Conservation (phyloP, 768 basidiomycete species). For the Phlegmacium glaucopus region DNA sequence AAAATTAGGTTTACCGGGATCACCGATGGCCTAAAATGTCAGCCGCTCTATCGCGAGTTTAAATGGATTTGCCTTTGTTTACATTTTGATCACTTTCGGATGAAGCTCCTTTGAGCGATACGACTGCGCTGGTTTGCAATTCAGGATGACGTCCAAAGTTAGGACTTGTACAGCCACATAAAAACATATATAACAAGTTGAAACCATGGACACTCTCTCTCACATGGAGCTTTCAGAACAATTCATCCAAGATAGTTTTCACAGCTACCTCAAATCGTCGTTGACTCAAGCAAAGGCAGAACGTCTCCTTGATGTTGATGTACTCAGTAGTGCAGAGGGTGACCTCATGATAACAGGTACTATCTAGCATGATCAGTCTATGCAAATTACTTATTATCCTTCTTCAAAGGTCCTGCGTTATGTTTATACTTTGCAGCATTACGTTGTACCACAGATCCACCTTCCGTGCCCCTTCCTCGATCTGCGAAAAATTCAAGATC, state of each 20-base stretch:
- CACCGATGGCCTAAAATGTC: too few relatives aligned
- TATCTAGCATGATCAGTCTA: conserved; percentile 1
- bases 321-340: too few relatives aligned
- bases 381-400: background rate
- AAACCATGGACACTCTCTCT: too few relatives aligned
- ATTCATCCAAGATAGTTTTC: conserved; percentile 74
- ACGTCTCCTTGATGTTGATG: conserved; percentile 64
- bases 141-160: too few relatives aligned
- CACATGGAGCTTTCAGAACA: conserved; percentile 63
- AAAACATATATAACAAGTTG: too few relatives aligned
- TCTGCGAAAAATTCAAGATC: conserved; percentile 43
- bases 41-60: too few relatives aligned
- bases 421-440: conserved; percentile 85
- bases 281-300: conserved; percentile 78
- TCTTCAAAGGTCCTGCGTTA: conserved; percentile 62
- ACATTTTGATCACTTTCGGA: too few relatives aligned
- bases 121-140: too few relatives aligned
- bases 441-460: conserved; percentile 69
- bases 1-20: too few relatives aligned
- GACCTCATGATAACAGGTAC: conserved; percentile 86
- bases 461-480: conserved; percentile 78
- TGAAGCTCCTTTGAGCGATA: too few relatives aligned
- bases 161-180: too few relatives aligned
- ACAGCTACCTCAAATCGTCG: conserved; percentile 77
- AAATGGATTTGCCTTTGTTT: too few relatives aligned